Base-by-base conservation (phyloP, 495 filamentous ascomycete genomes). In the Geoglossum glabrum region DNA sequence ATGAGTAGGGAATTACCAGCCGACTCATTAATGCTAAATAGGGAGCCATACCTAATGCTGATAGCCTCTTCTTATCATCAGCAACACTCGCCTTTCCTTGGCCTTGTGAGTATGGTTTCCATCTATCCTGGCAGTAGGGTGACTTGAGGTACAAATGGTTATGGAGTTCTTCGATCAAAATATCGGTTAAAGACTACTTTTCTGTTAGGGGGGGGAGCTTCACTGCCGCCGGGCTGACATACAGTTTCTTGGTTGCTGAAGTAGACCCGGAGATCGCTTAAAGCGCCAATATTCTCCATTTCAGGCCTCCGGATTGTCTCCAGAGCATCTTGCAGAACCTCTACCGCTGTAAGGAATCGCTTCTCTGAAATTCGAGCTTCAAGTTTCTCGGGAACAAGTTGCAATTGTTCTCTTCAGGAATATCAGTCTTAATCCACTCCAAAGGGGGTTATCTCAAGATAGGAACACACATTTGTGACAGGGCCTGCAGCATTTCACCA, bases 141-240 rank as follows among this genome's bases (percentile, higher is more conserved):
- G 89, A 95, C 63, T 96, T 97, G 13, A 99, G 77, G 64, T 97
- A 99, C 3, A 99, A 75, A 71, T 99, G 92, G 64, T 90, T 94
- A 65, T 97, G 93, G 46, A 99, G 72, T 68, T 99, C 92, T 69
- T 99, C 92, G 50, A 96, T 81, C 63, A 99, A 64, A 45, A 96
- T 96, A 67, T 99, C 92, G 59, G 87, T 90, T 57, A 99, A 71
- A 4, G 86, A 85, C 68, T 74, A 57, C 46, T 61, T 13, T 27
- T 21, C 25, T 26, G 33, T 28, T 61, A 59, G 27, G n/a, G 2
- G 27, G n/a, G 2, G 21, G 3, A 33, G 17, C 21, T 26, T 25
- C 30, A 57, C 21, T 33, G 43, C n/a, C 40, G 25, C 26, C 50
- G 8, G 40, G 9, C 19, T 1, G 30, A 55, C 64, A 55, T 64